Percentiles rank a stretch among this genome's conserved stretches.
These are phyloP conservation scores for Skeletonema potamos DNA, from an alignment of 108 stramenopile species.

Conservation along the genomic window DNA sequence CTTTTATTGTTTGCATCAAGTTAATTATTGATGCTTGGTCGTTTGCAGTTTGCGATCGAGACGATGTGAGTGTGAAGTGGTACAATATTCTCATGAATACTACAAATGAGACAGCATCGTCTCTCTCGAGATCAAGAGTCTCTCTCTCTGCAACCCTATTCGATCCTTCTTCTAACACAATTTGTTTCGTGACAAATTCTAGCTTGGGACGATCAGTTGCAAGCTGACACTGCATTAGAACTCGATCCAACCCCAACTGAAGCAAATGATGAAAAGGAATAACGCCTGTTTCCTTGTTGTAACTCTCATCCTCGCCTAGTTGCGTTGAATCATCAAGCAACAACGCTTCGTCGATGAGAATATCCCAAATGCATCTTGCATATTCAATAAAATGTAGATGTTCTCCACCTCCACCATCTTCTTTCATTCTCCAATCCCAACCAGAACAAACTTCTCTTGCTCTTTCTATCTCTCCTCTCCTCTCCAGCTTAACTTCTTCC, in stretches of 20 bases:
- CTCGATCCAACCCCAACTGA: slow-evolving; percentile 16
- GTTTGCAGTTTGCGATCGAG: background rate
- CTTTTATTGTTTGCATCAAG: slow-evolving; percentile 15
- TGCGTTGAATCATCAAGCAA: slow-evolving; percentile 18
- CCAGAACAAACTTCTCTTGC: slow-evolving; percentile 30
- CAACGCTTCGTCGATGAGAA: slow-evolving; percentile 28
- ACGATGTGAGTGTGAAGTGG: background rate
- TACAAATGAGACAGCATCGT: slow-evolving; percentile 25
- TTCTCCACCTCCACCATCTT: background rate
- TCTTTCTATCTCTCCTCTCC: slow-evolving; percentile 37
- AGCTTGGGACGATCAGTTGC: slow-evolving; percentile 14
- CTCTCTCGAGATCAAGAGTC: background rate
- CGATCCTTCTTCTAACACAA: slow-evolving; percentile 1
- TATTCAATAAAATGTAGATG: slow-evolving; percentile 12
- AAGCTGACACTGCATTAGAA: slow-evolving; percentile 16
- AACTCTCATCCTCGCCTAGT: background rate
- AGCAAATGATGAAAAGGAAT: slow-evolving; percentile 23
- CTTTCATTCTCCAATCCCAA: slow-evolving; percentile 7
- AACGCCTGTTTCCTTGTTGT: slow-evolving; percentile 25
- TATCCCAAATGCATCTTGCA: slow-evolving; percentile 27
- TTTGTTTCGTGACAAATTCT: slow-evolving; percentile 7
- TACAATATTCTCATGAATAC: slow-evolving; percentile 30
- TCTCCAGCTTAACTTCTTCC: slow-evolving; percentile 41
- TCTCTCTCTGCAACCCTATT: background rate
- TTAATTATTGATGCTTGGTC: background rate